Evolutionary conservation across 1,284 basidiomycete genomes (phyloP).

Genomic region (Irpex lacteus): DNA sequence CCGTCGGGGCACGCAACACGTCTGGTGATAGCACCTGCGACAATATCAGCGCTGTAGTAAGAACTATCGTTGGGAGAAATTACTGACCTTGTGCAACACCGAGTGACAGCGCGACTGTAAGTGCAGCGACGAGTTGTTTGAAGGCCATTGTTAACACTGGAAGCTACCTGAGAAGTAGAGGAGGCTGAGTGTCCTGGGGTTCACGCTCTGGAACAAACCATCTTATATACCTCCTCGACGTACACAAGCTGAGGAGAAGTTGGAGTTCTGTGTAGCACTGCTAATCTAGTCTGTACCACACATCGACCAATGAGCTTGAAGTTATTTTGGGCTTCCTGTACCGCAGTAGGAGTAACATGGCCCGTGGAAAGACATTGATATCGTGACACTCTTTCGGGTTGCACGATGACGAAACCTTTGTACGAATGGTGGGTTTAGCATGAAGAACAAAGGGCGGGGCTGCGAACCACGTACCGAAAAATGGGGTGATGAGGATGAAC

Average conservation of each 20-base stretch:
- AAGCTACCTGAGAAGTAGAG: neutral
- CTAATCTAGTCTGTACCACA: neutral
- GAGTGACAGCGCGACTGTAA: slow-evolving; percentile 2
- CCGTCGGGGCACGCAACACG: slow-evolving; percentile 37
- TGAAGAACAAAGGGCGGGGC: neutral
- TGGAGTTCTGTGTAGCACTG: neutral
- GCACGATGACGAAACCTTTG: neutral
- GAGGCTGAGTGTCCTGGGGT: neutral
- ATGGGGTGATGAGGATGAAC: neutral
- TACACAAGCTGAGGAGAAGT: neutral
- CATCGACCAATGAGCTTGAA: neutral
- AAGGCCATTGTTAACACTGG: slow-evolving; percentile 8
- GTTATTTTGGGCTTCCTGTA: neutral
- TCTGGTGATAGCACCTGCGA: slow-evolving; percentile 26
- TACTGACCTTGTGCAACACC: slow-evolving; percentile 5
- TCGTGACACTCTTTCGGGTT: neutral
- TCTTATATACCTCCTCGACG: neutral
- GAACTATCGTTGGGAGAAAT: neutral
- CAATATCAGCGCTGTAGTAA: neutral
- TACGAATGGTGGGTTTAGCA: neutral
- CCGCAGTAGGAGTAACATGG: neutral
- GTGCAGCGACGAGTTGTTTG: slow-evolving; percentile 11
- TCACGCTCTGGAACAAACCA: neutral
- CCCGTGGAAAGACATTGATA: neutral
- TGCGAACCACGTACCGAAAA: neutral